Evolutionary conservation across 2,329 filamentous ascomycete species (phyloP).

Genomic region (Seiridium cupressi): DNA sequence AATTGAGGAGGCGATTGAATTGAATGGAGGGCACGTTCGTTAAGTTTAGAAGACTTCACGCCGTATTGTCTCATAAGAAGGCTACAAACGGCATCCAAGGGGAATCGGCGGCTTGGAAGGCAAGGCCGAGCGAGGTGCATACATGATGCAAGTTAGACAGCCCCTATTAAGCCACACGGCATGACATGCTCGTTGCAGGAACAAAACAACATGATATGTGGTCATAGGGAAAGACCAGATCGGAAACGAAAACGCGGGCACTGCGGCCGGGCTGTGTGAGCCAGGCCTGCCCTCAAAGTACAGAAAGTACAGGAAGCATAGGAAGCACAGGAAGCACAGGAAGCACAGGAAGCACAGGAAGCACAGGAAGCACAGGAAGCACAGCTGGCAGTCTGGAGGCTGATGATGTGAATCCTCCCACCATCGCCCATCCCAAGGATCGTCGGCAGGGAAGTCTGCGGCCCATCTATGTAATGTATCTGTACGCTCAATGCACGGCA

Average conservation of each 20-base stretch:
- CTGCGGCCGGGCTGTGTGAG: not conserved
- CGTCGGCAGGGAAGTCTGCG: constrained; percentile 4
- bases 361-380: not conserved
- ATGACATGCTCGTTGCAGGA: not conserved
- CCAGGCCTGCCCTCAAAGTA: not conserved
- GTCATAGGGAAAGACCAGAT: not conserved
- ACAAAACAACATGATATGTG: not conserved
- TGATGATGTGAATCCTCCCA: not conserved
- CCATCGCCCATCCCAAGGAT: not conserved
- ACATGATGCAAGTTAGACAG: too few relatives aligned
- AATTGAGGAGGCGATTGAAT: too few relatives aligned
- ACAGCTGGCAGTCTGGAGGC: not conserved
- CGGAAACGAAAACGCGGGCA: not conserved
- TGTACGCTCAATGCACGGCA: too few relatives aligned
- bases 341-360: not conserved
- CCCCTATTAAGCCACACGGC: too few relatives aligned
- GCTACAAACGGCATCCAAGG: too few relatives aligned
- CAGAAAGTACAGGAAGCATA: too few relatives aligned
- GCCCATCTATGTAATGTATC: not conserved
- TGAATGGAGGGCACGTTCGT: too few relatives aligned
- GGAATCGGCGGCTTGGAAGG: too few relatives aligned
- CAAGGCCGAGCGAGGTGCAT: too few relatives aligned
- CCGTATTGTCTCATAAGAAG: too few relatives aligned
- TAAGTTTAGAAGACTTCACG: too few relatives aligned
- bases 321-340: too few relatives aligned